Percentiles rank a stretch among this genome's conserved stretches.
Conservation (phyloP, 1,284 basidiomycete genomes). For the Naganishia liquefaciens region DNA sequence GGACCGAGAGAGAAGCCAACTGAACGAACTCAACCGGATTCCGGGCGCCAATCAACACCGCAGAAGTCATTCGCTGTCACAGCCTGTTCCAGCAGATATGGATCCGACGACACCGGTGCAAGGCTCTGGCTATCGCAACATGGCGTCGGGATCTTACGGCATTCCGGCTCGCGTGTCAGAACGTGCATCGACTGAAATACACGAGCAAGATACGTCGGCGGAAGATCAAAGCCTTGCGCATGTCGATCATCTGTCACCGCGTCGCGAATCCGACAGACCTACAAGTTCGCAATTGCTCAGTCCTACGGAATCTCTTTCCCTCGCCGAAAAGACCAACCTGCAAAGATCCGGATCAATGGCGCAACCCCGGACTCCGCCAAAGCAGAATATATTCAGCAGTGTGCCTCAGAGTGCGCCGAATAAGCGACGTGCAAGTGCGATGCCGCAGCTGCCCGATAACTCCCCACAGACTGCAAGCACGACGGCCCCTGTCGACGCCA, state of each 20-base stretch:
- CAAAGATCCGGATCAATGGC: constrained; percentile 24
- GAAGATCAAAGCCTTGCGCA: background rate
- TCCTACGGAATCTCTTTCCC: constrained; percentile 12
- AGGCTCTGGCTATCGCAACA: constrained; percentile 21
- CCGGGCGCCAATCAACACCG: constrained; percentile 57
- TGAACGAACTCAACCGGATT: constrained; percentile 41
- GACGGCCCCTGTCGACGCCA: constrained; percentile 61
- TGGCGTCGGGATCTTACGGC: background rate
- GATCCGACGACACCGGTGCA: constrained; percentile 21
- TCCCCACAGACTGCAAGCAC: constrained; percentile 2
- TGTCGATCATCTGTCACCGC: background rate
- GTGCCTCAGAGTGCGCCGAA: constrained; percentile 30
- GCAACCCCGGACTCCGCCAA: constrained; percentile 20
- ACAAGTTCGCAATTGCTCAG: background rate
- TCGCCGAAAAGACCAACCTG: constrained; percentile 12
- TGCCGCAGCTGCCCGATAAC: background rate
- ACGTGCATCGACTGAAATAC: background rate
- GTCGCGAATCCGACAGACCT: constrained; percentile 17
- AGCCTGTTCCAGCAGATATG: constrained; percentile 51
- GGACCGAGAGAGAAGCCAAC: constrained; percentile 45
- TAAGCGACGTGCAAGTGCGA: constrained; percentile 29
- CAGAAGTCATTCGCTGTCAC: constrained; percentile 67
- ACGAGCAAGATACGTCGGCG: background rate
- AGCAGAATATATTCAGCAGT: constrained; percentile 9
- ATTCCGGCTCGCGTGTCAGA: background rate